Conservation (phyloP, 148 eudicot genomes). For the Bassia scoparia region DNA sequence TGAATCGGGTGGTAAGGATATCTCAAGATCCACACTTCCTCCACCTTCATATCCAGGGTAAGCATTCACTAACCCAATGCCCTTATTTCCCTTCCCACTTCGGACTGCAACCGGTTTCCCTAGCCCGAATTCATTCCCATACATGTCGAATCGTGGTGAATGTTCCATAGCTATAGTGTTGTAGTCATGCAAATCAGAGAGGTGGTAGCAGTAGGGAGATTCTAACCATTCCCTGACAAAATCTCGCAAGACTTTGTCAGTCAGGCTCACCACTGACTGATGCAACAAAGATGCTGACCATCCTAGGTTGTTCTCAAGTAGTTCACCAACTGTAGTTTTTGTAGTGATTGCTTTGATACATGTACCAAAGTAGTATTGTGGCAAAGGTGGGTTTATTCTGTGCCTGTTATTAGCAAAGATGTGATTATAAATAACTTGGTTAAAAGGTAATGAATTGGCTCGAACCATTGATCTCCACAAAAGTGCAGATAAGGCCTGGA, state of each 20-base stretch:
- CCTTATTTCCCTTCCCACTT: slow-evolving; percentile 5
- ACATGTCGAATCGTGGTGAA: slow-evolving; percentile 30
- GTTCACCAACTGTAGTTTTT: background rate
- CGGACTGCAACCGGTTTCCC: slow-evolving; percentile 15
- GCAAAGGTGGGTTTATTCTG: slow-evolving; percentile 31
- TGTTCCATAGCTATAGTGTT: slow-evolving; percentile 3
- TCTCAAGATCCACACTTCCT: slow-evolving; percentile 25
- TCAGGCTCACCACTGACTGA: background rate
- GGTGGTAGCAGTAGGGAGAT: background rate
- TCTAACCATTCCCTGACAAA: slow-evolving; percentile 3
- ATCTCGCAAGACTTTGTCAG: too few species aligned
- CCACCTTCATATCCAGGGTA: slow-evolving; percentile 21
- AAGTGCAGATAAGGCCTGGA: slow-evolving; percentile 28
- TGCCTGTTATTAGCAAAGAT: slow-evolving; percentile 10
- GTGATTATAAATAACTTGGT: slow-evolving; percentile 8
- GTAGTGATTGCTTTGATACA: background rate
- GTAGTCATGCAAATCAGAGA: background rate
- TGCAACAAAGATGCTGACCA: slow-evolving; percentile 11
- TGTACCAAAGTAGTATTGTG: slow-evolving; percentile 27
- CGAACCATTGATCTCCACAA: slow-evolving; percentile 32
- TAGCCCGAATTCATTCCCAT: too few species aligned
- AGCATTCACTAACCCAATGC: slow-evolving; percentile 1
- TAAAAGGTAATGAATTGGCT: background rate
- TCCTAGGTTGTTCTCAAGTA: slow-evolving; percentile 13
- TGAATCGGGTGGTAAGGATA: slow-evolving; percentile 13